Evolutionary conservation across 2,329 filamentous ascomycete species (phyloP), one percentile per base, ranked within the genome.

Genomic region (Pseudopithomyces chartarum): DNA sequence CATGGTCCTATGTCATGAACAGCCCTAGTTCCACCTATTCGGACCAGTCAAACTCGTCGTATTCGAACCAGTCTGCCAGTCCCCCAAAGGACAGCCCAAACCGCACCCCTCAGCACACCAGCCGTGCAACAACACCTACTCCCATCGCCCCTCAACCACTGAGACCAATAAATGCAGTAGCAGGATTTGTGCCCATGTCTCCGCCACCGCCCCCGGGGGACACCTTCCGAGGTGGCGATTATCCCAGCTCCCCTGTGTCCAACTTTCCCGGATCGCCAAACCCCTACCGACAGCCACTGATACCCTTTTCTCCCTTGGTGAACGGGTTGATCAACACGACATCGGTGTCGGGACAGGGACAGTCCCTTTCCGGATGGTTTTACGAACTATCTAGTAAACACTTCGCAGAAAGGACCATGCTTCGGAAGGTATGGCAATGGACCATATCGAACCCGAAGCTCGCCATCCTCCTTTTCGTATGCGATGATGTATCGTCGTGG

Each of bases 371-470:
- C 8, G 70, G 70, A 4, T 73, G 69, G 70, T 75, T 75, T 52
- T 69, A 75, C 50, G 68, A 76, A 42, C 60, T 73, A 22, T 67
- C 73, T 33, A 66, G 72, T 22, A 71, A 69, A 36, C 73, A 76
- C 50, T 70, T 70, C 4, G 75, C 71, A 69, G 73, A 76, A 20
- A 63, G 67, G 5, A 62, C 62, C 1, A 61, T 71, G 17, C 66
- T 72, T 22, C 73, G 73, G 55, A 73, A 70, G 45, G 73, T 75
- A 22, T 77, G 73, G 66, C 72, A 73, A n/a, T 78, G 76, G 76
- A 74, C 74, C 1, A 56, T 76, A 42, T 74, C 70, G 11, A 77
- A 77, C 45, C 74, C 73, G 1, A 66, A 69, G 50, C 69, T 75
- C 15, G 74, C 76, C 1, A 69, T 77, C 13, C 63, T 78, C 11